A percentile compares a stretch with the other conserved stretches of the same genome.
Evolutionary conservation across 176 grass and related monocot genomes (phyloP).

Genomic region (Eremochloa ophiuroides): DNA sequence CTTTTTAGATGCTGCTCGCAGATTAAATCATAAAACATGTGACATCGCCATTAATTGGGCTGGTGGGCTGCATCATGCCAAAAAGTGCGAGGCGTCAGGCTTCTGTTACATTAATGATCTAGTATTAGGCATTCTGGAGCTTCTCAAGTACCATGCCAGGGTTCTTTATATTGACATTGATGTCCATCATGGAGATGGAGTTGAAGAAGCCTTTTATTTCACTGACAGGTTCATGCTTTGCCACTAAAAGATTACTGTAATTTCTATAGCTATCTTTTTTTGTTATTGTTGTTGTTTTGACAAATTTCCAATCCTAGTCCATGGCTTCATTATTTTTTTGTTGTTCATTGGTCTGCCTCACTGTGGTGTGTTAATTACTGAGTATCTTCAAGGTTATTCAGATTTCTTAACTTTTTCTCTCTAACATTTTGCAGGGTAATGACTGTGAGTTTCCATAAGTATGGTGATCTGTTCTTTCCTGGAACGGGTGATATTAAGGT

Average conservation of each 20-base stretch:
- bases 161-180: conserved; percentile 99
- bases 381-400: background rate
- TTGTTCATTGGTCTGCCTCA: background rate
- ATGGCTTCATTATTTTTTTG: background rate
- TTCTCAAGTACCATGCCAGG: conserved; percentile 94
- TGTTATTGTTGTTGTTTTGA: background rate
- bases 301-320: background rate
- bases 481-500: conserved; percentile 97
- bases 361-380: background rate
- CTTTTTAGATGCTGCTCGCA: conserved; percentile 83
- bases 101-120: conserved; percentile 99
- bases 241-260: background rate
- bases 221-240: conserved; percentile 74
- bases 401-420: conserved; percentile 18
- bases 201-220: conserved; percentile 99
- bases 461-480: conserved; percentile 93
- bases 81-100: conserved; percentile 90
- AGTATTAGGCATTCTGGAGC: conserved; percentile 92
- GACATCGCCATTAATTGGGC: conserved; percentile 99
- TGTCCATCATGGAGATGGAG: conserved; percentile 99
- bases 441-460: conserved; percentile 99
- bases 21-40: conserved; percentile 78
- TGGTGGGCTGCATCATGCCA: conserved; percentile 93
- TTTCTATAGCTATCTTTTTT: background rate
- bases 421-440: conserved; percentile 68